These are phyloP conservation scores for Volvox africanus DNA, from an alignment of 139 green algal species.

Conservation along the genomic window DNA sequence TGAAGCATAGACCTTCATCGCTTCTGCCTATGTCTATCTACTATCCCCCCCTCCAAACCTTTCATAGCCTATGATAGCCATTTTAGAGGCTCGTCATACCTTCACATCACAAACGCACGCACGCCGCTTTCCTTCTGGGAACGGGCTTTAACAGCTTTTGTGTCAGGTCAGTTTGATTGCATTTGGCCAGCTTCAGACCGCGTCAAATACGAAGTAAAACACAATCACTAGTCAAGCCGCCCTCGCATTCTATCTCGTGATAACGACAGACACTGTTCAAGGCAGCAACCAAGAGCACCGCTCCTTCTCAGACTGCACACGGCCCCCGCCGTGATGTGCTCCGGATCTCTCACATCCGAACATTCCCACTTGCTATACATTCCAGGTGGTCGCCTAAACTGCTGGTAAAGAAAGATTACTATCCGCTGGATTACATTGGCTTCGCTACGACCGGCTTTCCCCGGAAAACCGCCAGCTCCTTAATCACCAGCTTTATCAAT, in stretches of 20 bases:
- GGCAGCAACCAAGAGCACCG: not conserved
- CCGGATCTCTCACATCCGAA: not conserved
- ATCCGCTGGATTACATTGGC: constrained; percentile 5
- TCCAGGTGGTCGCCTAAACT: not conserved
- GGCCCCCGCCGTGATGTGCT: not conserved
- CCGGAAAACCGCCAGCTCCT: constrained; percentile 53
- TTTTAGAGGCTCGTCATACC: not conserved
- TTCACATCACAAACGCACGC: not conserved
- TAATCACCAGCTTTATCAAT: constrained; percentile 64
- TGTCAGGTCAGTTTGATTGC: not conserved
- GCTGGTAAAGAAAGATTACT: not conserved
- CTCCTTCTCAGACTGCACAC: not conserved
- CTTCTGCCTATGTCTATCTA: not conserved
- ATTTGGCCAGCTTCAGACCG: not conserved
- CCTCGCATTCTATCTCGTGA: not conserved
- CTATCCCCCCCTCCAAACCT: not conserved
- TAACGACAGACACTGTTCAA: not conserved
- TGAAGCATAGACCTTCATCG: not conserved
- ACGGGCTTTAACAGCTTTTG: not conserved
- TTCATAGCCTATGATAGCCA: not conserved
- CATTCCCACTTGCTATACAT: not conserved
- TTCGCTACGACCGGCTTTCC: not conserved
- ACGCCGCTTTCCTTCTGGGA: not conserved
- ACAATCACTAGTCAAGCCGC: not conserved
- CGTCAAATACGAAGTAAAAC: not conserved